Evolutionary conservation across 2,329 filamentous ascomycete genomes (phyloP).

Genomic region (Graphilbum fragrans): DNA sequence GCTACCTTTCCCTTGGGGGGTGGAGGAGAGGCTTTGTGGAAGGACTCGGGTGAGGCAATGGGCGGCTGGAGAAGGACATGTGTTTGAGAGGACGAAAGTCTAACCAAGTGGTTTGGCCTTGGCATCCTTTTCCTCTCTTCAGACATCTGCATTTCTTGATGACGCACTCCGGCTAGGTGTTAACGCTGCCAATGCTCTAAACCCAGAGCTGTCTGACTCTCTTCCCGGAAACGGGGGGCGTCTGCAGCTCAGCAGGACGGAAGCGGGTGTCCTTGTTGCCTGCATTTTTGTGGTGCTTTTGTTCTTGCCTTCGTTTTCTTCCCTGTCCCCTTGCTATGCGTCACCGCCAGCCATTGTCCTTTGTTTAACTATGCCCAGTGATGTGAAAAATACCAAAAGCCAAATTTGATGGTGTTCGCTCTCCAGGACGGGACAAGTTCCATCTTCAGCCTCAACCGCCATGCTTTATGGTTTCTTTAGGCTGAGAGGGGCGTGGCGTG

Average conservation of each 20-base stretch:
- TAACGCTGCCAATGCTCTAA: not conserved
- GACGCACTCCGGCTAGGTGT: too few relatives aligned
- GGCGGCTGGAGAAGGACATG: not conserved
- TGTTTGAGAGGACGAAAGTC: not conserved
- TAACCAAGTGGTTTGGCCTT: not conserved
- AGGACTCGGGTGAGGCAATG: not conserved
- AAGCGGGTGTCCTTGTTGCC: not conserved
- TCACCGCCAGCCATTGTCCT: not conserved
- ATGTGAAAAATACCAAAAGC: constrained; percentile 10
- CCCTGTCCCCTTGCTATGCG: not conserved
- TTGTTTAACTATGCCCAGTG: constrained; percentile 3
- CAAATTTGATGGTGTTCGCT: constrained; percentile 10
- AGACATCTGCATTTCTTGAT: too few relatives aligned
- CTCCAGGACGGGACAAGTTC: too few relatives aligned
- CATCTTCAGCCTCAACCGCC: too few relatives aligned
- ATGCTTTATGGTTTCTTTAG: too few relatives aligned
- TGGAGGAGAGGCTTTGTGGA: not conserved
- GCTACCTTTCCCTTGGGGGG: constrained; percentile 4
- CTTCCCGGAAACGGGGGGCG: too few relatives aligned
- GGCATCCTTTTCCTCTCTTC: too few relatives aligned
- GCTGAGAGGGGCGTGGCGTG: too few relatives aligned
- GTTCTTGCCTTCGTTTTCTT: not conserved
- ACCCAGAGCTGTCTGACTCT: not conserved
- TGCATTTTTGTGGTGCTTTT: not conserved
- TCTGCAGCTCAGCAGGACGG: too few relatives aligned